Percentiles rank a stretch among this genome's conserved stretches.
phyloP scores from a whole-genome alignment of 192 early-diverging fungal genomes.

The Backusella luteola region DNA sequence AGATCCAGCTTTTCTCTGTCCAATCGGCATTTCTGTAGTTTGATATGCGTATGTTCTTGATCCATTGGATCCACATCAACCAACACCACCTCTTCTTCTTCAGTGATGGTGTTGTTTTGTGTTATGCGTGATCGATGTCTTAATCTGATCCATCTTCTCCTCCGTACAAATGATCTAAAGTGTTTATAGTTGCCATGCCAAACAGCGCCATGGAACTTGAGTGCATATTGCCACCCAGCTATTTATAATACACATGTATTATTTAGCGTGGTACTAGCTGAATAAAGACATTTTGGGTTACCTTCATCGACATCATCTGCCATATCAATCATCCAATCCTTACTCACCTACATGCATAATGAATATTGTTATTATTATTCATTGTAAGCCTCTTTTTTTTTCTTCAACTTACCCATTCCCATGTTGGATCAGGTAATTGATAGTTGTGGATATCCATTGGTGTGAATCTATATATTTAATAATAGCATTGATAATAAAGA shows the following conservation, averaged over 20 bases:
- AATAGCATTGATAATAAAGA: too few species aligned
- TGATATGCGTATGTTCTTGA: background rate
- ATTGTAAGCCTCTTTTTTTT: background rate
- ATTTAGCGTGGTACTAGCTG: too few species aligned
- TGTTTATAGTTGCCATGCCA: conserved; percentile 56
- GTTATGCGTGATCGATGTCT: background rate
- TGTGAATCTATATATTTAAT: conserved; percentile 29
- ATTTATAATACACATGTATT: background rate
- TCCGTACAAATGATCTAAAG: conserved; percentile 10
- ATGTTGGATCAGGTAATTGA: conserved; percentile 51
- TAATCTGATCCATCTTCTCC: conserved; percentile 15
- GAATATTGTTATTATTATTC: background rate
- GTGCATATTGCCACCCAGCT: conserved; percentile 55
- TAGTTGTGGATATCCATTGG: conserved; percentile 47
- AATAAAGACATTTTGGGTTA: background rate
- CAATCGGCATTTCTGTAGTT: background rate
- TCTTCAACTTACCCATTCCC: conserved; percentile 51
- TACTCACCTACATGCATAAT: conserved; percentile 28
- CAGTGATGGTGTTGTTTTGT: background rate
- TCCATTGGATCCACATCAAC: background rate
- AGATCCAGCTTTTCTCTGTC: background rate
- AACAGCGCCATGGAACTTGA: conserved; percentile 45
- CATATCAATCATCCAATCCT: conserved; percentile 60
- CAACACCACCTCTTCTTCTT: background rate
- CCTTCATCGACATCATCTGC: conserved; percentile 58